Evolutionary conservation across 345 rosid species (phyloP).

Genomic region (thale cress (Arabidopsis thaliana)): TAIR10.1 NC_003070.9:9891501-9892000

Average conservation of each 20-base stretch:
- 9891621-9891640: not conserved
- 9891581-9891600: not conserved
- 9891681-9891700: not conserved
- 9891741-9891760: not conserved
- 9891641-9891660: not conserved
- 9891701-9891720: not conserved
- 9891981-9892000: not conserved
- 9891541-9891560: not conserved
- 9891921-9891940: too few relatives aligned
- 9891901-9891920: too few relatives aligned
- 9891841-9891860: not conserved
- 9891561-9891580: not conserved
- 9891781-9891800: too few relatives aligned
- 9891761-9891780: not conserved
- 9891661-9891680: not conserved
- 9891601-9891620: not conserved
- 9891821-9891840: not conserved
- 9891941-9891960: too few relatives aligned
- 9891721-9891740: not conserved
- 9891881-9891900: not conserved
- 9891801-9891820: too few relatives aligned
- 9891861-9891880: not conserved
- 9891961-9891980: too few relatives aligned
- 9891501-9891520: not conserved
- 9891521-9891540: not conserved